Evolutionary conservation across 2,329 filamentous ascomycete species (phyloP), one percentile per base, ranked within the genome.

Genomic region (Sphaerulina populicola): DNA sequence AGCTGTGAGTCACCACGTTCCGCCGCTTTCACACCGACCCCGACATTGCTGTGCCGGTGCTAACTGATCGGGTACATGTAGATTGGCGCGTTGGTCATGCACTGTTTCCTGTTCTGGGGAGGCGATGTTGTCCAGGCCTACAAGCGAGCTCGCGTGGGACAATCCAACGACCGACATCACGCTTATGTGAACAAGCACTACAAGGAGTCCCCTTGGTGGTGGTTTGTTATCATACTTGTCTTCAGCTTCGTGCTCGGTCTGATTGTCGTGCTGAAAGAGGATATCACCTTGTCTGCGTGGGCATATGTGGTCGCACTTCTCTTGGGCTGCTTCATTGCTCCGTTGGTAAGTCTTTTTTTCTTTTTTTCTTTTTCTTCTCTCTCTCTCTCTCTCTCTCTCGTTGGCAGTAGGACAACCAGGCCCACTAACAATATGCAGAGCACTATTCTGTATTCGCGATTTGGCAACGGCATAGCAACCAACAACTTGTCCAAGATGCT

Each of bases 401-500:
- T 15, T 14, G 14, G 27, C 36, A 31, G 33, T 15, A 35, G 38
- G 33, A 47, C 4, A 7, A 35, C 1, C 6, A 27, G 5, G 23
- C 5, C 23, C 23, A 15, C 8, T 36, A n/a, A 37, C 15, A 9
- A 15, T 35, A 2, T 14, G 31, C 36, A 59, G 57, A 79, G 77
- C 55, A 73, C 69, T 0, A 59, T 80, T 2, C 68, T 56, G 10
- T 56, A 54, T 31, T 56, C 54, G 9, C 39, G 54, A 10, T 57
- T 80, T 0, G 78, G 78, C 8, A 80, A 76, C 41, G 78, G 78
- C 10, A 79, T 80, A 31, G 75, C 76, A 6, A 80, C 77, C 2
- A 80, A 80, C 59, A 78, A 80, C 50, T 52, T 81, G 36, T 79
- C 76, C 15, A 79, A 79, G 56, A 77, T 79, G 76, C 52, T 80